Evolutionary conservation across 371 early-diverging fungal genomes (phyloP).

Genomic region (Mortierella sp.): DNA sequence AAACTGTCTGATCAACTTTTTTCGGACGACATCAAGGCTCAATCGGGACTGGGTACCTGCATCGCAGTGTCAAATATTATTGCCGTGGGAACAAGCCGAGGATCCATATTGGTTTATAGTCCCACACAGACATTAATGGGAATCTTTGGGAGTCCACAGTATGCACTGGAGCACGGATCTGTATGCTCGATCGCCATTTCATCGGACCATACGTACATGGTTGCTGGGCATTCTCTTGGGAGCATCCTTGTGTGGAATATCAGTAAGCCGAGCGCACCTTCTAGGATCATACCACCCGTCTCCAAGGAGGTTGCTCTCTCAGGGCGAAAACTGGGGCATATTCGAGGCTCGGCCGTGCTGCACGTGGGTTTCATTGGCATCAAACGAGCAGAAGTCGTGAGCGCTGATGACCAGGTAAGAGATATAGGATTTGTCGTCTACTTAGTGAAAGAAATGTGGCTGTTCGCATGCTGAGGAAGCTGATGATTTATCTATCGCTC

Average conservation of each 20-base stretch:
- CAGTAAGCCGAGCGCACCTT: conserved; percentile 60
- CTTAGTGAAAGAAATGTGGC: no score
- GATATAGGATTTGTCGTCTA: not conserved
- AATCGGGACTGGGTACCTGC: conserved; percentile 36
- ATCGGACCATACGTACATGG: conserved; percentile 74
- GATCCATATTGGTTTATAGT: conserved; percentile 78
- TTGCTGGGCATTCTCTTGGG: conserved; percentile 79
- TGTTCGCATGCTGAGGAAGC: no score
- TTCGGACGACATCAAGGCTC: conserved; percentile 63
- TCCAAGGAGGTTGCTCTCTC: conserved; percentile 56
- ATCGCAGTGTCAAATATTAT: conserved; percentile 60
- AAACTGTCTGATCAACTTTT: conserved; percentile 76
- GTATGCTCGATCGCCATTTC: conserved; percentile 81
- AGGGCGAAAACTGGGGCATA: conserved; percentile 74
- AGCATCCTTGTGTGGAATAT: conserved; percentile 81
- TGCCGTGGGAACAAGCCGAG: conserved; percentile 80
- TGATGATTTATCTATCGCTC: no score
- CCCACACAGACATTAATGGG: conserved; percentile 74
- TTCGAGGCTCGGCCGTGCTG: conserved; percentile 73
- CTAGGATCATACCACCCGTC: conserved; percentile 67
- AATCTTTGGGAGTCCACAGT: conserved; percentile 62
- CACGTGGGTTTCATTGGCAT: conserved; percentile 79
- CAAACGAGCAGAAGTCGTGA: conserved; percentile 74
- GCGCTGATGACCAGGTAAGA: conserved; percentile 75
- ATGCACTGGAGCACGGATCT: conserved; percentile 68